Evolutionary conservation across 164 flowering plant genomes (phyloP).

Genomic region (Nymphaea thermarum): DNA sequence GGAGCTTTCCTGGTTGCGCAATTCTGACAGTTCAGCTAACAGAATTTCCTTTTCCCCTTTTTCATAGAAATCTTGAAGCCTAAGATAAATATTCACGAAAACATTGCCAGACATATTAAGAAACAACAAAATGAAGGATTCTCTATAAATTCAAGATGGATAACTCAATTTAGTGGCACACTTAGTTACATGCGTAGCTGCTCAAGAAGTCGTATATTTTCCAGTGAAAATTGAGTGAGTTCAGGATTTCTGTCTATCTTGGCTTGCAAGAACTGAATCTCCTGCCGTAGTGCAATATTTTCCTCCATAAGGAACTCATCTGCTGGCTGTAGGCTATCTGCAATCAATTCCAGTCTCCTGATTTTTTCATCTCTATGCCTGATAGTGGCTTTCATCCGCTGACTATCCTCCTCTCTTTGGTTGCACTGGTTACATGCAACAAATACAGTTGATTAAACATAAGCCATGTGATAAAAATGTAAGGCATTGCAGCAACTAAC

Average conservation of each 20-base stretch:
- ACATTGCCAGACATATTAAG: not conserved
- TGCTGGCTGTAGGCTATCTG: constrained; percentile 32
- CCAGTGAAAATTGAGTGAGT: constrained; percentile 43
- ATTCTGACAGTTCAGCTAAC: constrained; percentile 47
- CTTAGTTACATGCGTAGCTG: constrained; percentile 41
- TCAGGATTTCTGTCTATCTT: constrained; percentile 53
- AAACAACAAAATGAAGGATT: not conserved
- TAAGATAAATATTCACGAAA: constrained; percentile 6
- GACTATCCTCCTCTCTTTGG: constrained; percentile 52
- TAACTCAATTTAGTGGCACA: not conserved
- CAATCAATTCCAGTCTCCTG: constrained; percentile 31
- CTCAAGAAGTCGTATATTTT: constrained; percentile 52
- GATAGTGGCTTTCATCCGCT: constrained; percentile 37
- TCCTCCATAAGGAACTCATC: constrained; percentile 57
- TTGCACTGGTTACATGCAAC: constrained; percentile 26
- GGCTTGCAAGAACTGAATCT: constrained; percentile 46
- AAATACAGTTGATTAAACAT: not conserved
- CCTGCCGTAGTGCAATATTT: constrained; percentile 44
- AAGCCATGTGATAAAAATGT: not conserved
- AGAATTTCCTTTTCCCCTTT: constrained; percentile 53
- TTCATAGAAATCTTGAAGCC: constrained; percentile 56
- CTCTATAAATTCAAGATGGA: too few relatives aligned
- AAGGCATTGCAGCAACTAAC: constrained; percentile 1
- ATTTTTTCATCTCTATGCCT: constrained; percentile 52
- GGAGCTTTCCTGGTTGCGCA: constrained; percentile 47